Base-by-base conservation (phyloP, 176 grass and related monocot species). In the Poa pratensis region DNA sequence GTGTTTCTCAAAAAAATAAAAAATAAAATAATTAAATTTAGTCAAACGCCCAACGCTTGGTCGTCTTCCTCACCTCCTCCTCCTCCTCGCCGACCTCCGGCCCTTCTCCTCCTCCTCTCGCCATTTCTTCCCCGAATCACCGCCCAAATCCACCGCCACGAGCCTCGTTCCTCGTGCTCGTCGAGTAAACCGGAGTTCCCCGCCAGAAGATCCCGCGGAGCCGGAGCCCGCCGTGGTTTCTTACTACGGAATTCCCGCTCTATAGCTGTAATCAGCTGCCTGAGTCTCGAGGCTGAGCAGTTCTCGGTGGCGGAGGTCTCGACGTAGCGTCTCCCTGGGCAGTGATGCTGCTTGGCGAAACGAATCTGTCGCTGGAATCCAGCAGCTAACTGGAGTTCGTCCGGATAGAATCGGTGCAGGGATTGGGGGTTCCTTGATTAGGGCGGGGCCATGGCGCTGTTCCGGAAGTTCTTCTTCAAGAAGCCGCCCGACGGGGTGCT, bases 401-500 rank as follows among this genome's bases (percentile, higher is more conserved):
- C 66, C 43, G 12, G 6, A 20, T 7, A 45, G 8, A 74, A 63
- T 69, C 51, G 73, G 48, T 26, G 9, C 84, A 0, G 52, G 58
- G 51, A 77, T 89, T 86, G 73, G 72, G 69, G 83, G 78, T 53
- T 53, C 52, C 2, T n/a, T 16, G 48, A 50, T 16, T 61, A 61
- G 76, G 69, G 73, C 32, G 9, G 55, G n/a, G 79, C 64, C 84
- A 90, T 90, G 88, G 65, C 88, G 54, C 65, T 90, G 65, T 86
- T 90, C 88, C 73, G 87, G 73, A 98, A 91, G 87, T 82, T 98
- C 73, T 88, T 95, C 80, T 98, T 85, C 58, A 91, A 76, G 91
- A 98, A 98, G 74, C 91, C 93, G 67, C 95, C 93, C 75, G 95
- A 98, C 27, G 95, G 92, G 61, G 62, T 94, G 15, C 90, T 94